These are phyloP conservation scores for Orychophragmus violaceus DNA, from an alignment of 345 rosid species.

Conservation along the genomic window DNA sequence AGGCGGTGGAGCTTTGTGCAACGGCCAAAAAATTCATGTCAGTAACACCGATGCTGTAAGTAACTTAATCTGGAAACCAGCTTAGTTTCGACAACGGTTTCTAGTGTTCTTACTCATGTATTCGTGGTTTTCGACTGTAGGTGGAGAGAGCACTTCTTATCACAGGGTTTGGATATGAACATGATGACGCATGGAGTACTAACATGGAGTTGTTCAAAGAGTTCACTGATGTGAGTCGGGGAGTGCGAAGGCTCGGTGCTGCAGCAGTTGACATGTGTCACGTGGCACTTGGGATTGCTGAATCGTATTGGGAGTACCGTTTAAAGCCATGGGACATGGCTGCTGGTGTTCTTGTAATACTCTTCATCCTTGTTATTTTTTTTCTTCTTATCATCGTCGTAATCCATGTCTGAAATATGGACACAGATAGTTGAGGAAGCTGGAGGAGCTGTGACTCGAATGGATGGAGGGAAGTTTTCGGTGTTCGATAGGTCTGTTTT, in stretches of 20 bases:
- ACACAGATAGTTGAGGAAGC: conserved; percentile 95
- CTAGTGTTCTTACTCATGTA: neutral
- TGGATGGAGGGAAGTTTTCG: conserved; percentile 86
- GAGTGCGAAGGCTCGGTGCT: conserved; percentile 95
- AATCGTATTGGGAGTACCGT: conserved; percentile 94
- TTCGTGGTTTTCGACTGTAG: conserved; percentile 30
- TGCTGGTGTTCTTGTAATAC: conserved; percentile 87
- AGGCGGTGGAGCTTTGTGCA: conserved; percentile 98
- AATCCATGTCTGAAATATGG: neutral
- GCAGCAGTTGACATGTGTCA: conserved; percentile 99
- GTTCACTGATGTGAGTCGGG: conserved; percentile 88
- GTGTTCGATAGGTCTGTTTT: conserved; percentile 88
- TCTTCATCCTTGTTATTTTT: neutral
- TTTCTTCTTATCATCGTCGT: neutral
- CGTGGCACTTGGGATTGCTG: conserved; percentile 85
- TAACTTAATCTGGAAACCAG: neutral
- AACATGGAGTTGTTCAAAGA: conserved; percentile 91
- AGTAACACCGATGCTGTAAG: conserved; percentile 74
- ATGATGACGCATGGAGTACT: conserved; percentile 85
- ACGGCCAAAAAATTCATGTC: conserved; percentile 67
- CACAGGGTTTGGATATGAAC: conserved; percentile 98
- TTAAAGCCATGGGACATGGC: conserved; percentile 99
- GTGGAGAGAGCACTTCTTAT: conserved; percentile 91
- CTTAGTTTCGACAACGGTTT: neutral
- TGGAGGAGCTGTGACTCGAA: conserved; percentile 75